These are phyloP conservation scores for Ceratobasidium theobromae DNA, from an alignment of 1,284 basidiomycete genomes.

Conservation along the genomic window DNA sequence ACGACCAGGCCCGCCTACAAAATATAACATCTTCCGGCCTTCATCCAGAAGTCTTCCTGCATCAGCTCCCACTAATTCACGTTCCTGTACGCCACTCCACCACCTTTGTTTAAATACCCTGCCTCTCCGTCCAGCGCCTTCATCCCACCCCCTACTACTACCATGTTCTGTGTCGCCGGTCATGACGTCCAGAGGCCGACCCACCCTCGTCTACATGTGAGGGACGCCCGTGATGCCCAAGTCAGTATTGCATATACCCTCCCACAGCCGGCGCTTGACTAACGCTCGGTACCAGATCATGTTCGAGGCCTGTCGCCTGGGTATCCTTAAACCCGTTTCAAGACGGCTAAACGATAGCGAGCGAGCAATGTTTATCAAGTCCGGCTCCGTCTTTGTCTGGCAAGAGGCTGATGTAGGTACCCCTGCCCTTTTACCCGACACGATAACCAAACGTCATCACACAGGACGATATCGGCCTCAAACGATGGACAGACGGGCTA, in stretches of 20 bases:
- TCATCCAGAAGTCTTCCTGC: slow-evolving; percentile 32
- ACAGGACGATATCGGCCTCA: slow-evolving; percentile 46
- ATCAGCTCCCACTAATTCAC: slow-evolving; percentile 31
- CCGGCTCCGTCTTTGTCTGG: slow-evolving; percentile 66
- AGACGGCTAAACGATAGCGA: slow-evolving; percentile 43
- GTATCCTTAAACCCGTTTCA: slow-evolving; percentile 33
- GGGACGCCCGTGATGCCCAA: slow-evolving; percentile 64
- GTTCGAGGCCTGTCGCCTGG: slow-evolving; percentile 19
- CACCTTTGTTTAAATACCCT: slow-evolving; percentile 28
- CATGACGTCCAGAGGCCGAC: slow-evolving; percentile 58
- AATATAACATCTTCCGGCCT: slow-evolving; percentile 32
- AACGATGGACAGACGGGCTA: slow-evolving; percentile 65
- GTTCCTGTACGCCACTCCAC: slow-evolving; percentile 30
- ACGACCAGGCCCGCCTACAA: slow-evolving; percentile 26
- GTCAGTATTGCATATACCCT: slow-evolving; percentile 42
- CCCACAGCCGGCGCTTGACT: slow-evolving; percentile 40
- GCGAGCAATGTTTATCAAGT: slow-evolving; percentile 55
- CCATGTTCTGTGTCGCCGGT: slow-evolving; percentile 47
- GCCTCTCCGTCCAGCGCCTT: slow-evolving; percentile 1
- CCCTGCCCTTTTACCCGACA: not conserved
- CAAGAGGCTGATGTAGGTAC: slow-evolving; percentile 55
- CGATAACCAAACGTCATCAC: not conserved
- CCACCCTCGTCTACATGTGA: slow-evolving; percentile 60
- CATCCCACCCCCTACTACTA: slow-evolving; percentile 19
- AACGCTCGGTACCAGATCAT: not conserved